Base-by-base conservation (phyloP, 495 filamentous ascomycete species). In the Penicillium manginii region DNA sequence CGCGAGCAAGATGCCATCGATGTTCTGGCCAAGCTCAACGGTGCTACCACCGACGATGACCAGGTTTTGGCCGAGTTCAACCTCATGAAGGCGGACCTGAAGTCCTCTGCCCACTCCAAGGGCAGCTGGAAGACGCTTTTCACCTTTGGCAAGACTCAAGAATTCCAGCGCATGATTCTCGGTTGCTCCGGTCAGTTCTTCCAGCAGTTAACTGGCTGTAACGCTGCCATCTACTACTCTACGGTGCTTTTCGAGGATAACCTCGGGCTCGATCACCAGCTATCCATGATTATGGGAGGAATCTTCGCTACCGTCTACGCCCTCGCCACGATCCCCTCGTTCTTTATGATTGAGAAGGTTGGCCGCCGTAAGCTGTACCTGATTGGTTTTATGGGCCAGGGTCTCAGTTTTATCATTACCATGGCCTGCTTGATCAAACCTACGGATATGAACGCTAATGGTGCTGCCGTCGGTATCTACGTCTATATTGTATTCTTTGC, bases 201-300 rank as follows among this genome's bases (percentile, higher is more conserved):
- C 81, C 90, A 93, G 73, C 91, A 94, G 63, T 78, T 92, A 54
- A 85, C 84, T 55, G 76, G 76, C 37, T 91, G 88, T 73, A 93
- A 93, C 58, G 89, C 89, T 6, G 88, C 91, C 62, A 93, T 92
- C 66, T 94, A 94, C 79, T 93, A 89, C 73, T 88, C 89, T 60
- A 88, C 90, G 0, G 81, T 92, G 42, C 81, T 94, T 1, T 91
- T 93, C 74, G 69, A 91, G 72, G 67, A 80, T 9, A 86, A 84
- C 17, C 84, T 93, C 60, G 59, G 72, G 18, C 73, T 82, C 57
- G 69, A 66, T 0, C 81, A 86, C 60, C 80, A 82, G 52, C 78
- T 92, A 59, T 79, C 85, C 11, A 70, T 93, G 14, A 76, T 93
- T 15, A 74, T 93, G 4, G 90, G 90, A 29, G 91, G 90, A 64